phyloP scores from a whole-genome alignment of 139 green algal species.

The Chlorella sp. region DNA sequence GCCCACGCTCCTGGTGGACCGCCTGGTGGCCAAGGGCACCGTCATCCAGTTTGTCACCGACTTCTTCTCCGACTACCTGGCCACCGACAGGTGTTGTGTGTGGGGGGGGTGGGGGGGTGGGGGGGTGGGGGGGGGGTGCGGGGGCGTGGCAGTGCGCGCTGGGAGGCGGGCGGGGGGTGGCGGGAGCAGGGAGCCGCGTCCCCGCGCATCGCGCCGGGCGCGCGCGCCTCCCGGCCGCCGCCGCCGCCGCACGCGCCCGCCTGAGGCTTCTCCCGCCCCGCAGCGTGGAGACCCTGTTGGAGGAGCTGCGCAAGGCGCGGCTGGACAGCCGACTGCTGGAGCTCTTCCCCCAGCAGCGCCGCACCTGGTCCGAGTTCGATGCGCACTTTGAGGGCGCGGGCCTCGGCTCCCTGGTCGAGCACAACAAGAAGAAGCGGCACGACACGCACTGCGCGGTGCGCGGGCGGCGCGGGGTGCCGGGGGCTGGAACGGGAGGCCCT shows the following conservation, averaged over 20 bases:
- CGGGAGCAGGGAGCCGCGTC: too few relatives aligned
- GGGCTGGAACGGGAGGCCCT: too few relatives aligned
- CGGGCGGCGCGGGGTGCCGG: too few relatives aligned
- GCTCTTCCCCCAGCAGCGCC: conserved; percentile 88
- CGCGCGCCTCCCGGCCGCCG: too few relatives aligned
- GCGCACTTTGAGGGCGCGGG: conserved; percentile 76
- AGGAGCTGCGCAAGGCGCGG: conserved; percentile 81
- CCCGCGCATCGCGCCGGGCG: too few relatives aligned
- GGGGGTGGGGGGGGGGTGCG: too few relatives aligned
- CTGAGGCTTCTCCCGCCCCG: background rate
- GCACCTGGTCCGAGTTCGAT: conserved; percentile 72
- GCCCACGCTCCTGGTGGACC: conserved; percentile 78
- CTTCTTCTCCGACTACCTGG: conserved; percentile 87
- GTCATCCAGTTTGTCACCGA: conserved; percentile 81
- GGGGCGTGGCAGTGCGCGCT: background rate
- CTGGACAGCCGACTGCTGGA: conserved; percentile 86
- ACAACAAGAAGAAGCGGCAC: conserved; percentile 81
- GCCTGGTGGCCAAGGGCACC: conserved; percentile 87
- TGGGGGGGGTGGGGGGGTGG: background rate
- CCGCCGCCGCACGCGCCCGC: too few relatives aligned
- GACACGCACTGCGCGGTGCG: conserved; percentile 71
- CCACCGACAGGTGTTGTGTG: conserved; percentile 41
- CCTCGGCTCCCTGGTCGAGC: conserved; percentile 78
- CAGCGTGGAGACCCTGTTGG: conserved; percentile 81
- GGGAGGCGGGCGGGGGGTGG: background rate